Conservation (phyloP, 2,329 filamentous ascomycete genomes). For the Monosporascus sp. region DNA sequence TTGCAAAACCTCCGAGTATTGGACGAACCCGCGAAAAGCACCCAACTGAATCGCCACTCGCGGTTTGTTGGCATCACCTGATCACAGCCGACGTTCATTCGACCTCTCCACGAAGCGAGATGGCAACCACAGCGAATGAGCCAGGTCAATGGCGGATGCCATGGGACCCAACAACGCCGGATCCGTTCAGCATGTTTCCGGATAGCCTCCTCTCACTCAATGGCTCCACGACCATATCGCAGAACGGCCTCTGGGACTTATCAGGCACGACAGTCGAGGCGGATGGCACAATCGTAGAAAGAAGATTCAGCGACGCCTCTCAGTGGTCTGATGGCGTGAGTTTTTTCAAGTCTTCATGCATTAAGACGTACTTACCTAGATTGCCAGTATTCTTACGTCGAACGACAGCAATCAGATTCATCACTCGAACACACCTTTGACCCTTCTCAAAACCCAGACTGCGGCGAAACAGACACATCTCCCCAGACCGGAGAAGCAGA, state of each 20-base stretch:
- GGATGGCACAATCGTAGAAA: background rate
- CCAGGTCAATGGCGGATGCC: background rate
- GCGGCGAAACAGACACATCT: background rate
- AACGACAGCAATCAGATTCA: background rate
- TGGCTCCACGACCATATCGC: background rate
- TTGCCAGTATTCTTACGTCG: background rate
- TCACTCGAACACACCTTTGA: background rate
- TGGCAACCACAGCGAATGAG: background rate
- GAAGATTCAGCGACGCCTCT: background rate
- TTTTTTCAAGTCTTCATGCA: background rate
- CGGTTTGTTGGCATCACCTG: background rate
- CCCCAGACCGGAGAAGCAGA: background rate
- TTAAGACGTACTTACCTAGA: background rate
- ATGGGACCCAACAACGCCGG: background rate
- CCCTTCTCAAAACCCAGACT: background rate
- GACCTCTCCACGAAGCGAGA: background rate
- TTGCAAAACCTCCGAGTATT: too few relatives aligned
- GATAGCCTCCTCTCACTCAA: background rate
- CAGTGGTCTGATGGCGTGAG: background rate
- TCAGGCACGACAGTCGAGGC: background rate
- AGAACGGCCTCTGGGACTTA: background rate
- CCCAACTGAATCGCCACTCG: too few relatives aligned
- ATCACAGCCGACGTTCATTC: background rate
- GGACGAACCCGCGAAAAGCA: too few relatives aligned
- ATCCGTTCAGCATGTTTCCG: background rate